Base-by-base conservation (phyloP, 306 rosid genomes). In the Dryas octopetala region DNA sequence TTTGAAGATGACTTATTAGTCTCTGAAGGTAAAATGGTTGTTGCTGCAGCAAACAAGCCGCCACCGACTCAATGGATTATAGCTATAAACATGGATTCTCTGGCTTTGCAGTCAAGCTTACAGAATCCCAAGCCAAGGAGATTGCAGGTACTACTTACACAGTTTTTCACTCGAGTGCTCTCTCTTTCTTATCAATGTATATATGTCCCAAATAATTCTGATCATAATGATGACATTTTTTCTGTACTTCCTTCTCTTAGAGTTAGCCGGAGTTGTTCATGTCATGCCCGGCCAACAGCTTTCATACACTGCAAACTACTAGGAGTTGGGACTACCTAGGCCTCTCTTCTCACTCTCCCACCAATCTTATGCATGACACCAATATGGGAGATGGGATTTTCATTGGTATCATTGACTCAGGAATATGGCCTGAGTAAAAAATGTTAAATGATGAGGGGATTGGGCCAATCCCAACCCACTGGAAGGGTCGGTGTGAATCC, bases 21-120 rank as follows among this genome's bases (percentile, higher is more conserved):
- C 4, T 63, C 23, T 19, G 19, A 19, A 19, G 19, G 19, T 63
- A 16, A 63, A 66, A 14, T n/a, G 45, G 53, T n/a, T 43, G 13
- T 10, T 68, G 58, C 62, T 77, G 76, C 73, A 78, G 82, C 79
- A 78, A 67, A 50, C 76, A 74, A 67, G 70, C 60, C 32, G 75
- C 83, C 17, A n/a, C 41, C 55, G 77, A 75, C 23, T 77, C 74
- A 9, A 75, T 85, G 77, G 78, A 81, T 10, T 85, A 81, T 51
- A 81, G 83, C 60, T 85, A 78, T 74, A 85, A 50, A 74, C 86
- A 81, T 65, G 81, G 82, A 19, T 81, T 82, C 57, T 73, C 82
- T 15, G 86, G 84, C 7, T 82, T 82, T 62, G 83, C 86, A n/a
- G 82, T 83, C 23, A 80, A 68, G 76, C 78, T 85, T 5, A 78